Conservation (phyloP, 2,329 filamentous ascomycete species). For the Talaromyces marneffei region DNA sequence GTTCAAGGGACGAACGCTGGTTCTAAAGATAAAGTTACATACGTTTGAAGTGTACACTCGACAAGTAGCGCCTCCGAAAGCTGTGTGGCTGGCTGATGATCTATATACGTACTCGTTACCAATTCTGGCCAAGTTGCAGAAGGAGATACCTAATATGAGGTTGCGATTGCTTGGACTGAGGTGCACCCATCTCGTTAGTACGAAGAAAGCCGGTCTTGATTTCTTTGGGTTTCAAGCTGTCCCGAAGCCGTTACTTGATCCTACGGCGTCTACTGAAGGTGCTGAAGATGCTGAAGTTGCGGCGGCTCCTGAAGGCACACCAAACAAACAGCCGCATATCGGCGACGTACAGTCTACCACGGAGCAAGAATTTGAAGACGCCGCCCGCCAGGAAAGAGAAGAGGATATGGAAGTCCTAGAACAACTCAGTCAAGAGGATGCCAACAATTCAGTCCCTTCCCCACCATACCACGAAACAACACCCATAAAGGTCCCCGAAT, state of each 20-base stretch:
- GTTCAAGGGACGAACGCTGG: conserved; percentile 84
- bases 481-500: not conserved
- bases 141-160: conserved; percentile 72
- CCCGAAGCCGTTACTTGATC: conserved; percentile 10
- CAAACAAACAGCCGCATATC: not conserved
- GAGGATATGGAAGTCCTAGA: conserved; percentile 59
- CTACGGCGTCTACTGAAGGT: not conserved
- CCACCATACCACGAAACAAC: not conserved
- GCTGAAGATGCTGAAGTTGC: not conserved
- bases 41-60: conserved; percentile 88
- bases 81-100: conserved; percentile 69
- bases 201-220: conserved; percentile 70
- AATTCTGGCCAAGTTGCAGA: conserved; percentile 76
- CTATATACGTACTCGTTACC: conserved; percentile 75
- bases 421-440: conserved; percentile 53
- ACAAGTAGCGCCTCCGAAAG: conserved; percentile 68
- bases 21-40: conserved; percentile 87
- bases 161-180: conserved; percentile 82
- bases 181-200: conserved; percentile 80
- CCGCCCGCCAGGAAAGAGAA: conserved; percentile 54
- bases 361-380: conserved; percentile 60
- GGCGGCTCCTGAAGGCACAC: not conserved
- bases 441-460: not conserved
- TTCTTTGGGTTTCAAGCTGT: conserved; percentile 61
- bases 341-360: conserved; percentile 52